A percentile compares a stretch with the other conserved stretches of the same genome.
phyloP scores from a whole-genome alignment of 73 alveolate genomes.

The Paramecium octaurelia region DNA sequence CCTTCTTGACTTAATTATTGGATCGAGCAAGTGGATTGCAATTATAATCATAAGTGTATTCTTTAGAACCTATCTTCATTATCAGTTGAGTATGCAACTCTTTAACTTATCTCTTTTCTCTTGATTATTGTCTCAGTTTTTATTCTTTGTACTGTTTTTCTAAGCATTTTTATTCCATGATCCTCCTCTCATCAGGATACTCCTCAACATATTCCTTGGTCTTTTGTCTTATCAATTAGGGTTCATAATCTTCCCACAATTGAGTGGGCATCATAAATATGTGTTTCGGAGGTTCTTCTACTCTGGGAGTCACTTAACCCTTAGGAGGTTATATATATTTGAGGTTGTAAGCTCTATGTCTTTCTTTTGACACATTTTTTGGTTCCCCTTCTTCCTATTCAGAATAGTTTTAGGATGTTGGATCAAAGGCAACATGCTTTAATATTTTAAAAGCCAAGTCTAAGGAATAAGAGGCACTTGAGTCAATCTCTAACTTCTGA shows the following conservation, averaged over 20 bases:
- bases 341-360: neutral
- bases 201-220: neutral
- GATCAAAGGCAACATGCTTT: neutral
- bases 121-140: neutral
- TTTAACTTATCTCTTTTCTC: neutral
- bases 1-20: neutral
- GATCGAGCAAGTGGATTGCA: conserved; percentile 1
- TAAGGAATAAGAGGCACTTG: neutral
- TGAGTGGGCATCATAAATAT: neutral
- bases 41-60: conserved; percentile 16
- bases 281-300: neutral
- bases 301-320: neutral
- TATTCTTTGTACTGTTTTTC: neutral
- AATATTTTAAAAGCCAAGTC: neutral
- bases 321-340: neutral
- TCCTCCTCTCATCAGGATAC: neutral
- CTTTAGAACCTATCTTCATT: neutral
- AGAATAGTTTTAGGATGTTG: neutral
- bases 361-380: neutral
- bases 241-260: neutral
- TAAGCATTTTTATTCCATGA: neutral
- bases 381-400: neutral
- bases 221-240: neutral
- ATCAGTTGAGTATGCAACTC: neutral
- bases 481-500: neutral